Evolutionary conservation across 495 filamentous ascomycete species (phyloP).

Genomic region (Massariosphaeria phaeospora): DNA sequence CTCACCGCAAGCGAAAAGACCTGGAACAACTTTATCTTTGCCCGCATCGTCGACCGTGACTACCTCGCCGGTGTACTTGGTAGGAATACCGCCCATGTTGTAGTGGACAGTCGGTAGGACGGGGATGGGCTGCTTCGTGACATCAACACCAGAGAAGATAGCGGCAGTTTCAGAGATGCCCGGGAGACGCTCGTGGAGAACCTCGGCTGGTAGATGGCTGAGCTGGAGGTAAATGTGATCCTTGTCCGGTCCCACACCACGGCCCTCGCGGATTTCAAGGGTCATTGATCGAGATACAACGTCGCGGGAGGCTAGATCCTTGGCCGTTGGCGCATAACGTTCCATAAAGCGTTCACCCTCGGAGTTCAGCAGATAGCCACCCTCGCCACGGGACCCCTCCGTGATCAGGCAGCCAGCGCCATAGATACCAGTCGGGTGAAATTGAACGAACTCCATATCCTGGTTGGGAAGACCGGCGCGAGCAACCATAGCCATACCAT

Average conservation of each 20-base stretch:
- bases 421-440: slow-evolving; percentile 98
- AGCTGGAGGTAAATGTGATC: slow-evolving; percentile 97
- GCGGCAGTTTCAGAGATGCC: slow-evolving; percentile 97
- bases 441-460: slow-evolving; percentile 97
- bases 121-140: slow-evolving; percentile 92
- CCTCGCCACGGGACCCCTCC: slow-evolving; percentile 93
- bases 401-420: slow-evolving; percentile 96
- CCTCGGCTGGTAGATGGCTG: slow-evolving; percentile 82
- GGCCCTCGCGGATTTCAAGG: slow-evolving; percentile 91
- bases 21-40: slow-evolving; percentile 87
- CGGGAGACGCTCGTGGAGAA: slow-evolving; percentile 91
- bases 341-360: slow-evolving; percentile 98
- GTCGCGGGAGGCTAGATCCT: slow-evolving; percentile 90
- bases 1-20: slow-evolving; percentile 94
- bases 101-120: slow-evolving; percentile 97
- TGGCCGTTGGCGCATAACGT: slow-evolving; percentile 89
- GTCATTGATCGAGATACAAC: slow-evolving; percentile 96
- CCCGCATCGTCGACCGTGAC: slow-evolving; percentile 72
- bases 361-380: slow-evolving; percentile 90
- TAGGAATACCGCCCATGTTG: slow-evolving; percentile 99
- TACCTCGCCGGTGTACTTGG: slow-evolving; percentile 94
- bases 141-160: slow-evolving; percentile 95
- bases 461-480: slow-evolving; percentile 95
- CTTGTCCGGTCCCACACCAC: slow-evolving; percentile 92
- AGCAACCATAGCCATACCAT: slow-evolving; percentile 97